Evolutionary conservation across 345 rosid species (phyloP).

Genomic region (Atalantia buxifolia): DNA sequence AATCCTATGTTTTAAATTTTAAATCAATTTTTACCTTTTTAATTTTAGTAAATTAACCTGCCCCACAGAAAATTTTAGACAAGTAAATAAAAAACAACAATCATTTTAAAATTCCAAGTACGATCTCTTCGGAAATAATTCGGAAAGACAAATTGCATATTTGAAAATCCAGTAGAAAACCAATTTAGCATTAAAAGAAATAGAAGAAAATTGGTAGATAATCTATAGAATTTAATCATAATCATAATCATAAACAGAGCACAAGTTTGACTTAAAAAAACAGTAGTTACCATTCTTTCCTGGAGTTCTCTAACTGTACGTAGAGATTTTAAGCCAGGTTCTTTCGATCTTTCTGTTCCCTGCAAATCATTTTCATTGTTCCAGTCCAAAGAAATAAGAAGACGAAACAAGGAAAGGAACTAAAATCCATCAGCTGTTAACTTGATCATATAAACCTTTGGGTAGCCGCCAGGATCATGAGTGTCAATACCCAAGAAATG

Average conservation of each 20-base stretch:
- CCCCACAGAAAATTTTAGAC: background rate
- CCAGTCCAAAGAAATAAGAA: slow-evolving; percentile 12
- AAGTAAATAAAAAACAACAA: background rate
- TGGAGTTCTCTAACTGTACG: slow-evolving; percentile 70
- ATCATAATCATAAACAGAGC: background rate
- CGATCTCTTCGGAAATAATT: background rate
- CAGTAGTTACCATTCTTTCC: slow-evolving; percentile 77
- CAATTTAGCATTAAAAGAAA: background rate
- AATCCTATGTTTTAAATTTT: background rate
- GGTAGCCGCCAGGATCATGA: slow-evolving; percentile 91
- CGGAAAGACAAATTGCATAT: background rate
- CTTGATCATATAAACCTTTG: slow-evolving; percentile 38
- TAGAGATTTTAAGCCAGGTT: slow-evolving; percentile 74
- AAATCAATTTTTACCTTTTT: background rate
- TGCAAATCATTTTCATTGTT: slow-evolving; percentile 22
- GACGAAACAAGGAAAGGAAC: background rate
- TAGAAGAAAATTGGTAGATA: background rate
- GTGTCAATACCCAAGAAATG: slow-evolving; percentile 93
- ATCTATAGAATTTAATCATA: background rate
- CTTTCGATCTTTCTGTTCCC: slow-evolving; percentile 68
- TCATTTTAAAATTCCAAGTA: background rate
- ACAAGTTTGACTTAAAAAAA: slow-evolving; percentile 3
- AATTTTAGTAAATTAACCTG: background rate
- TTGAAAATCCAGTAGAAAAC: background rate
- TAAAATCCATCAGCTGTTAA: background rate